Percentiles rank a stretch among this genome's conserved stretches.
These are phyloP conservation scores for Paecilomyces dactylethromorphus DNA, from an alignment of 2,329 filamentous ascomycete species.

Conservation along the genomic window DNA sequence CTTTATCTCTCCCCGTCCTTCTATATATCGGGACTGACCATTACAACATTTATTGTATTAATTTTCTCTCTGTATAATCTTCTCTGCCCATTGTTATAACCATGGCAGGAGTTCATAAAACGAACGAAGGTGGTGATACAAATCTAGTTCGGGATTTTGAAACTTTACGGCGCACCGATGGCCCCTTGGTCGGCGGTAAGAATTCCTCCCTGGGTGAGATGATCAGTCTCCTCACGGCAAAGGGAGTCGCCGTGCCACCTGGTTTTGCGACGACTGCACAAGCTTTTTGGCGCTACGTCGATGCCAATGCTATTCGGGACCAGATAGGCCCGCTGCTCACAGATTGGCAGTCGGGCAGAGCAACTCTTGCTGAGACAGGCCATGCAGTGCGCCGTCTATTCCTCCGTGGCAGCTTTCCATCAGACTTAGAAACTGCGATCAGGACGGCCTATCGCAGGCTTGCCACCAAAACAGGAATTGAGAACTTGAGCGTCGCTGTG, in stretches of 20 bases:
- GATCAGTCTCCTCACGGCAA: slow-evolving; percentile 21
- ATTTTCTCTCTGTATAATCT: no score
- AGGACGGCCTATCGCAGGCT: slow-evolving; percentile 21
- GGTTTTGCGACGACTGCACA: slow-evolving; percentile 30
- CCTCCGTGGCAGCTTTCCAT: slow-evolving; percentile 24
- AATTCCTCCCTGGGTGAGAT: slow-evolving; percentile 35
- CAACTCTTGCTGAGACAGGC: slow-evolving; percentile 24
- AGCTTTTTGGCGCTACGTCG: slow-evolving; percentile 28
- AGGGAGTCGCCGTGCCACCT: slow-evolving; percentile 26
- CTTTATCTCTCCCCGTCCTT: background rate
- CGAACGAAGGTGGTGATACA: background rate
- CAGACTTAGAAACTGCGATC: slow-evolving; percentile 21
- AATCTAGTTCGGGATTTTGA: slow-evolving; percentile 16
- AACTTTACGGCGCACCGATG: slow-evolving; percentile 16
- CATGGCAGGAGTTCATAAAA: background rate
- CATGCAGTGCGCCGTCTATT: slow-evolving; percentile 22
- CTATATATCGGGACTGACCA: background rate
- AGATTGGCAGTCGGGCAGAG: slow-evolving; percentile 23
- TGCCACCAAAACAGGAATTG: slow-evolving; percentile 9
- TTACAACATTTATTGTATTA: background rate
- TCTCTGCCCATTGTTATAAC: background rate
- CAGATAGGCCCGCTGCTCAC: slow-evolving; percentile 20
- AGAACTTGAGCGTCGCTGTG: slow-evolving; percentile 28
- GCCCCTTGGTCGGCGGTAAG: slow-evolving; percentile 29
- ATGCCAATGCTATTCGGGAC: slow-evolving; percentile 23